These are phyloP conservation scores for Trichophyton schoenleinii DNA, from an alignment of 2,329 filamentous ascomycete genomes.

Conservation along the genomic window DNA sequence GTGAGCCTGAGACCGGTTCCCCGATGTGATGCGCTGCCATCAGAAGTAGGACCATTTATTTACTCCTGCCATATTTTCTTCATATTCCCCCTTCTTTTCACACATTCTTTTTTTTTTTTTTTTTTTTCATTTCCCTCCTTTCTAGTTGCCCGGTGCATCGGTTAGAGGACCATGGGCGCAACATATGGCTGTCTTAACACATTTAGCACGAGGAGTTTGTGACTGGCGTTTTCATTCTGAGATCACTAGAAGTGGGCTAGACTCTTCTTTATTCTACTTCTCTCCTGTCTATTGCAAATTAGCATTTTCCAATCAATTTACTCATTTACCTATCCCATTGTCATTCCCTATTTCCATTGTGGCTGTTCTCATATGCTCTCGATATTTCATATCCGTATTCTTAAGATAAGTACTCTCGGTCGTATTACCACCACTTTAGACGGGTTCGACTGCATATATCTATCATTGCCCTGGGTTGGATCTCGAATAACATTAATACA, in stretches of 20 bases:
- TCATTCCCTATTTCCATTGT: not conserved
- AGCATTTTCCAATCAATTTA: not conserved
- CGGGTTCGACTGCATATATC: no score
- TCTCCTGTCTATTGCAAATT: not conserved
- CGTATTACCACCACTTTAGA: no score
- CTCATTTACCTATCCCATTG: not conserved
- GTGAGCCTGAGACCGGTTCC: slow-evolving; percentile 29
- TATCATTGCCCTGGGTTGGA: no score
- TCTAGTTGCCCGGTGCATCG: not conserved
- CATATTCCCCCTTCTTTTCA: not conserved
- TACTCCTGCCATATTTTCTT: not conserved
- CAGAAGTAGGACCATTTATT: not conserved
- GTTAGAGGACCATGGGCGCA: not conserved
- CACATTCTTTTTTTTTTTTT: not conserved
- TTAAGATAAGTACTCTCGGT: no score
- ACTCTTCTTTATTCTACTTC: not conserved
- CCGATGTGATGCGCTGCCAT: not conserved
- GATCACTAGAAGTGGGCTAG: not conserved
- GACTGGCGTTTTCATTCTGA: not conserved
- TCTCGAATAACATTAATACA: no score
- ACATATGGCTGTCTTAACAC: not conserved
- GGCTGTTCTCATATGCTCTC: no score
- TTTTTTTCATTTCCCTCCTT: not conserved
- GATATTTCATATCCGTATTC: no score
- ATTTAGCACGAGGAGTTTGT: slow-evolving; percentile 1